A percentile compares a stretch with the other conserved stretches of the same genome.
Conservation (phyloP, 192 early-diverging fungal genomes). For the Fimicolochytrium jonesii region DNA sequence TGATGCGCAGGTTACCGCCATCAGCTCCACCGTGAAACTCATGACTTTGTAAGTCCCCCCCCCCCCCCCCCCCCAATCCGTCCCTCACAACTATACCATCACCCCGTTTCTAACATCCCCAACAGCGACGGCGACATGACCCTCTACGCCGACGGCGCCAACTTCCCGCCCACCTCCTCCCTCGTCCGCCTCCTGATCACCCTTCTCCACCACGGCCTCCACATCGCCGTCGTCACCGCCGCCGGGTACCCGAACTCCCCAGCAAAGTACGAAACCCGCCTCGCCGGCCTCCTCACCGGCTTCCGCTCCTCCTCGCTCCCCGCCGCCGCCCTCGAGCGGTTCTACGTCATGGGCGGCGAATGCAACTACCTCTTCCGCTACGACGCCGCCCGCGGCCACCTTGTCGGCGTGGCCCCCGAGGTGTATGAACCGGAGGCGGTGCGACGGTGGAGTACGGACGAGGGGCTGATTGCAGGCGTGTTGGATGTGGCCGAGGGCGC, state of each 20-base stretch:
- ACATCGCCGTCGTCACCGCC: slow-evolving; percentile 86
- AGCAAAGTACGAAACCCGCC: slow-evolving; percentile 66
- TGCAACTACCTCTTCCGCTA: slow-evolving; percentile 89
- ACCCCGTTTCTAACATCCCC: background rate
- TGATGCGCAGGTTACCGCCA: slow-evolving; percentile 78
- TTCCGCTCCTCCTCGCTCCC: slow-evolving; percentile 50
- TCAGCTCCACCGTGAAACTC: slow-evolving; percentile 63
- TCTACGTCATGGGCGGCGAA: slow-evolving; percentile 84
- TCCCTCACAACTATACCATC: too few species aligned
- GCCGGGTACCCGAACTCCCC: slow-evolving; percentile 79
- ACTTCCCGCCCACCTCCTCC: slow-evolving; percentile 66
- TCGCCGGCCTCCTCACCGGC: slow-evolving; percentile 69
- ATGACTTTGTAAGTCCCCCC: slow-evolving; percentile 85
- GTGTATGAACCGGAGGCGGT: slow-evolving; percentile 33
- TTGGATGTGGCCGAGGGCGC: slow-evolving; percentile 74
- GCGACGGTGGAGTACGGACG: slow-evolving; percentile 20
- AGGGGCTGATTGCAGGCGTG: slow-evolving; percentile 36
- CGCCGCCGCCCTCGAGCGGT: slow-evolving; percentile 47
- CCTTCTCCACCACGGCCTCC: slow-evolving; percentile 59
- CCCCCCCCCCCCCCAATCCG: too few species aligned
- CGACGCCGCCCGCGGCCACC: slow-evolving; percentile 43
- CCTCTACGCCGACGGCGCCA: slow-evolving; percentile 82
- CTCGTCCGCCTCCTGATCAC: slow-evolving; percentile 65
- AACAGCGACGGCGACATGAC: slow-evolving; percentile 88
- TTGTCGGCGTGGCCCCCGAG: slow-evolving; percentile 62